These are phyloP conservation scores for Debaryomyces robertsiae DNA, from an alignment of 1,139 yeast species.

Conservation along the genomic window DNA sequence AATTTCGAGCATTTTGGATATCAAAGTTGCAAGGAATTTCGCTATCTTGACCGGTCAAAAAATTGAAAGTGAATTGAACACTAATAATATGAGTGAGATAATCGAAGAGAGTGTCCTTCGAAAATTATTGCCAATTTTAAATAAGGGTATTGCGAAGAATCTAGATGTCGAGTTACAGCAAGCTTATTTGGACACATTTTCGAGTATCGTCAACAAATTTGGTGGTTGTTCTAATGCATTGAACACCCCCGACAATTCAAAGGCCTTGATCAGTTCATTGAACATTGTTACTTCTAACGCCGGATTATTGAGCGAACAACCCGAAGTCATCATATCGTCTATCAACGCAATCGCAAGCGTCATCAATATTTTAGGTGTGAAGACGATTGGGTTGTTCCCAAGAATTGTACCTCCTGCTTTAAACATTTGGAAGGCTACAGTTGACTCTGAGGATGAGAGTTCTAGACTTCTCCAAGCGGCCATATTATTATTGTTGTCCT, in stretches of 20 bases:
- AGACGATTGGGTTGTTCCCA: slow-evolving; percentile 82
- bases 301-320: slow-evolving; percentile 53
- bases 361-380: slow-evolving; percentile 77
- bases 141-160: slow-evolving; percentile 44
- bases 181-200: slow-evolving; percentile 69
- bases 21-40: slow-evolving; percentile 52
- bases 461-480: slow-evolving; percentile 60
- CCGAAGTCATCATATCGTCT: slow-evolving; percentile 75
- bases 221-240: slow-evolving; percentile 42
- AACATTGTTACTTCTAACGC: slow-evolving; percentile 52
- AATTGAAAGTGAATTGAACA: slow-evolving; percentile 62
- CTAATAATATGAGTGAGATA: slow-evolving; percentile 41
- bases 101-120: slow-evolving; percentile 44
- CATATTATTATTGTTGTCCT: slow-evolving; percentile 68
- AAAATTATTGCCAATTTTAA: slow-evolving; percentile 50
- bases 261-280: slow-evolving; percentile 51
- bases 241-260: slow-evolving; percentile 41
- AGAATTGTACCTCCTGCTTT: slow-evolving; percentile 79
- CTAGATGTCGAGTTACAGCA: slow-evolving; percentile 57
- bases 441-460: slow-evolving; percentile 28
- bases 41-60: slow-evolving; percentile 65
- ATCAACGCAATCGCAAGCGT: slow-evolving; percentile 71
- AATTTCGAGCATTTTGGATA: slow-evolving; percentile 34
- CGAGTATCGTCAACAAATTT: slow-evolving; percentile 64
- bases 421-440: slow-evolving; percentile 49